Percentiles rank a stretch among this genome's conserved stretches.
phyloP scores from a whole-genome alignment of 2,329 filamentous ascomycete species.

The Trichoderma sp. region DNA sequence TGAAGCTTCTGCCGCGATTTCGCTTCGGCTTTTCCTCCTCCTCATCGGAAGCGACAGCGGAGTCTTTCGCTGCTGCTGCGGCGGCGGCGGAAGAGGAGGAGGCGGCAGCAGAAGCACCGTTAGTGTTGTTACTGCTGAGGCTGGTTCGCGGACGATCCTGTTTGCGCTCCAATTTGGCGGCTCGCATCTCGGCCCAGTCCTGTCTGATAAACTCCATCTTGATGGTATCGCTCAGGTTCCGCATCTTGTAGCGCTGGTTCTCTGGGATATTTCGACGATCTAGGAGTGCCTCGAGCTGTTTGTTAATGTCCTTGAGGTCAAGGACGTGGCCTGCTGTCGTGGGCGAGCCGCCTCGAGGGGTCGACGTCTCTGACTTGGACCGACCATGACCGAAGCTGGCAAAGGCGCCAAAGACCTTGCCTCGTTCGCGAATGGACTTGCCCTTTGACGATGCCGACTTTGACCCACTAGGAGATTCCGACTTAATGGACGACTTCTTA shows the following conservation, averaged over 20 bases:
- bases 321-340: conserved; percentile 50
- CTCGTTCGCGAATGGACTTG: conserved; percentile 34
- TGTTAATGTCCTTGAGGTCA: conserved; percentile 56
- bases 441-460: conserved; percentile 27
- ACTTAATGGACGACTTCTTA: conserved; percentile 26
- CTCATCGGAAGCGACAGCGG: conserved; percentile 42
- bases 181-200: conserved; percentile 72
- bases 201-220: conserved; percentile 96
- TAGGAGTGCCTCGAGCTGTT: conserved; percentile 63
- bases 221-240: conserved; percentile 81
- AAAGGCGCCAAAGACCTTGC: conserved; percentile 43
- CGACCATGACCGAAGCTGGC: conserved; percentile 42
- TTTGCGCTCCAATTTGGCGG: conserved; percentile 48
- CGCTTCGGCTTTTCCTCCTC: conserved; percentile 55
- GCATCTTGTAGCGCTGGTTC: conserved; percentile 93
- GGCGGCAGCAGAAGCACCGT: conserved; percentile 32
- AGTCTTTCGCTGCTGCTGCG: conserved; percentile 34
- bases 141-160: conserved; percentile 47
- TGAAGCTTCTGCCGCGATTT: conserved; percentile 63
- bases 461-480: conserved; percentile 38
- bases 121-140: conserved; percentile 43
- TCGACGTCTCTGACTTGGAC: conserved; percentile 35
- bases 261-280: conserved; percentile 92
- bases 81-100: conserved; percentile 27
- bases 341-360: conserved; percentile 14